Percentiles rank a stretch among this genome's conserved stretches.
phyloP scores from a whole-genome alignment of 179 eudicot species.

The Beta corolliflora region DNA sequence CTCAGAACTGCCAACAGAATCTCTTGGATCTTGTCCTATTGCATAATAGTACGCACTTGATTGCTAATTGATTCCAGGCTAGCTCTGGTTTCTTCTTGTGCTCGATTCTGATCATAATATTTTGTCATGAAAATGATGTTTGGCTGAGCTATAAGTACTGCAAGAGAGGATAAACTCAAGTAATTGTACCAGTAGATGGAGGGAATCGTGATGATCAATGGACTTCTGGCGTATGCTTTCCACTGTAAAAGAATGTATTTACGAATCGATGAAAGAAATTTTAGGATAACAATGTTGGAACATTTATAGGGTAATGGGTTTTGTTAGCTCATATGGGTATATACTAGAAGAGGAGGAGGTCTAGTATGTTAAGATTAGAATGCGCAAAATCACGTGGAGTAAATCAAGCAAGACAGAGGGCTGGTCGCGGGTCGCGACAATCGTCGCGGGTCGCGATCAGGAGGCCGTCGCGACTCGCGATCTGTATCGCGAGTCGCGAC shows the following conservation, averaged over 20 bases:
- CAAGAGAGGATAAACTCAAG: slow-evolving; percentile 1
- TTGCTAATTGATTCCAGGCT: slow-evolving; percentile 55
- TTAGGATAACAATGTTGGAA: too few species aligned
- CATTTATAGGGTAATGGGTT: too few species aligned
- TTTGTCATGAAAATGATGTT: slow-evolving; percentile 5
- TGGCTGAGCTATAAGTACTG: background rate
- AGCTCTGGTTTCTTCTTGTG: slow-evolving; percentile 64
- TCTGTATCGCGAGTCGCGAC: too few species aligned
- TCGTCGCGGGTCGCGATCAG: too few species aligned
- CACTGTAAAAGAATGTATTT: slow-evolving; percentile 44
- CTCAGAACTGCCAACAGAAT: slow-evolving; percentile 43
- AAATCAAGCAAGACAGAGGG: too few species aligned
- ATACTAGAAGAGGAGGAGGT: too few species aligned
- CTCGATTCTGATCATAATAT: slow-evolving; percentile 60
- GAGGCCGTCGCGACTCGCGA: too few species aligned
- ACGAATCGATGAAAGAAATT: background rate
- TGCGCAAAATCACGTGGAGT: too few species aligned
- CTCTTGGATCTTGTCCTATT: slow-evolving; percentile 55
- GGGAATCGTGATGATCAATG: slow-evolving; percentile 55
- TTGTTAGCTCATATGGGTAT: too few species aligned
- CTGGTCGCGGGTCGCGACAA: too few species aligned
- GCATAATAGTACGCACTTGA: slow-evolving; percentile 43
- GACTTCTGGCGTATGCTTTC: slow-evolving; percentile 79
- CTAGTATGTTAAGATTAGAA: too few species aligned
- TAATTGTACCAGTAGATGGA: slow-evolving; percentile 60